phyloP scores from a whole-genome alignment of 176 grass and related monocot species.

The Neostapfia colusana region DNA sequence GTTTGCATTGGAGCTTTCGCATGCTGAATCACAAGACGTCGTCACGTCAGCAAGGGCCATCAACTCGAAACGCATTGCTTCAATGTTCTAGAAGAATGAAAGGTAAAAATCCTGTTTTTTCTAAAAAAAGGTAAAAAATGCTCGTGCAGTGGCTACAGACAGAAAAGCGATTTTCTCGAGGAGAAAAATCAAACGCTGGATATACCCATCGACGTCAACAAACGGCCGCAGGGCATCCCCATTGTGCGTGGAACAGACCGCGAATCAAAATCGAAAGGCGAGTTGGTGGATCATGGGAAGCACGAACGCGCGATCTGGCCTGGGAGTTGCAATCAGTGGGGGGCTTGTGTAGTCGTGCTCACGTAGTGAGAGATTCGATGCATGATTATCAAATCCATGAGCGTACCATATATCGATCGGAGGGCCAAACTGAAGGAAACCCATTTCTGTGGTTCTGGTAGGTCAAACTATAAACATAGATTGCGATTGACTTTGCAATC shows the following conservation, averaged over 20 bases:
- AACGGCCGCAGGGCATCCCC: not conserved
- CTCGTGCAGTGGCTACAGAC: no score
- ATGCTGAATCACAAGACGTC: no score
- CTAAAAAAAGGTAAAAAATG: no score
- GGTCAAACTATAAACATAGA: not conserved
- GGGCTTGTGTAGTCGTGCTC: conserved; percentile 16
- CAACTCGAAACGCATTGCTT: no score
- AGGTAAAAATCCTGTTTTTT: no score
- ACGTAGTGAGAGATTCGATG: conserved; percentile 12
- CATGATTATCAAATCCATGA: not conserved
- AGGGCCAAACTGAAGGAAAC: no score
- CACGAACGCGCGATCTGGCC: conserved; percentile 4
- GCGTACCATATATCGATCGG: not conserved
- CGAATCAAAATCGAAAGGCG: not conserved
- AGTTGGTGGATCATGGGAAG: not conserved
- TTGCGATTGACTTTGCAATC: not conserved
- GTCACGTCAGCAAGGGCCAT: no score
- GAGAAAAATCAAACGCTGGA: not conserved
- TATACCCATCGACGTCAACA: not conserved
- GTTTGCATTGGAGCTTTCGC: no score
- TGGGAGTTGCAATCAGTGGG: not conserved
- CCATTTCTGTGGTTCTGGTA: not conserved
- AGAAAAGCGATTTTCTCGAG: not conserved
- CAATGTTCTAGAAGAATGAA: no score
- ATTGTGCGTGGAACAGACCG: not conserved